Conservation (phyloP, 169 alveolate genomes). For the Plasmodium gonderi region DNA sequence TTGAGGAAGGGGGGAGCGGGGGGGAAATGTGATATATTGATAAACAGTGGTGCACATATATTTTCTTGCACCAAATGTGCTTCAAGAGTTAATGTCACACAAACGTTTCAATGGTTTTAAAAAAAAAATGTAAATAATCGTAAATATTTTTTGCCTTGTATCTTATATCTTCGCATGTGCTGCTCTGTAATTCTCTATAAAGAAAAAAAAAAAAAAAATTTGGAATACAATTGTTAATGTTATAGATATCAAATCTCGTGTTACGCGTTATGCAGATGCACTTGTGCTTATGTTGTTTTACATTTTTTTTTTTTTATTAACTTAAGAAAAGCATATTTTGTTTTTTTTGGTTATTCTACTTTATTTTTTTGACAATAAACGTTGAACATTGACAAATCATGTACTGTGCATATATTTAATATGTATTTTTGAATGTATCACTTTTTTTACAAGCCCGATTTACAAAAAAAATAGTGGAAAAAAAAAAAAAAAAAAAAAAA, state of each 20-base stretch:
- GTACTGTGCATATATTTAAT: no score
- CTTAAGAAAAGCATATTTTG: no score
- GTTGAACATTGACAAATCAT: no score
- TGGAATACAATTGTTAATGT: neutral
- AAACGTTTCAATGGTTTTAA: constrained; percentile 65
- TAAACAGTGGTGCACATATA: no score
- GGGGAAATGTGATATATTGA: no score
- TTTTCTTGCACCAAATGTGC: neutral
- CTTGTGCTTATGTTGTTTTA: no score
- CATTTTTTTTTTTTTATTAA: no score
- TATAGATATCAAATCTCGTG: neutral
- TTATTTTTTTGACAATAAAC: no score
- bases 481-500: neutral
- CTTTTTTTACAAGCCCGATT: no score
- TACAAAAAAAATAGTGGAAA: neutral
- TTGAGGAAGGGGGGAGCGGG: no score
- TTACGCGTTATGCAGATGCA: neutral
- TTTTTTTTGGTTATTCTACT: no score
- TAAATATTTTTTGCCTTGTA: constrained; percentile 71
- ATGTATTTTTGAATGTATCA: no score
- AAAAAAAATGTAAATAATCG: constrained; percentile 73
- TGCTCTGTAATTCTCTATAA: constrained; percentile 68
- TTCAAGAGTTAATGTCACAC: neutral
- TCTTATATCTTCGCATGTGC: constrained; percentile 58
- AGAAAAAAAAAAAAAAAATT: neutral